Conservation (phyloP, 108 stramenopile species). For the Cylindrotheca fusiformis region DNA sequence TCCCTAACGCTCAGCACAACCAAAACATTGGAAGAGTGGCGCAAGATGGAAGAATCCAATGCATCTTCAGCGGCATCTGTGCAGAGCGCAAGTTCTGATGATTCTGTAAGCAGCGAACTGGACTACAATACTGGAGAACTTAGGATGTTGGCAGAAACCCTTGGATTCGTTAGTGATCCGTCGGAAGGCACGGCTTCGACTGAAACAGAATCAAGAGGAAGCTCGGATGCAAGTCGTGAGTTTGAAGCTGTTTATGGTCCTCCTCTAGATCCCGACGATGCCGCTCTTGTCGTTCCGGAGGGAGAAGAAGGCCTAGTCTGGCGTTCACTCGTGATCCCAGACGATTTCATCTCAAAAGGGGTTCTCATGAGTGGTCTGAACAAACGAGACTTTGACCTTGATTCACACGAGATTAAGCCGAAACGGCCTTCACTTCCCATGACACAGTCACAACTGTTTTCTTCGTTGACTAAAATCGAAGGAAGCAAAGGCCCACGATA, state of each 20-base stretch:
- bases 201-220: neutral
- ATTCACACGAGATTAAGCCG: slow-evolving; percentile 41
- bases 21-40: too few relatives aligned
- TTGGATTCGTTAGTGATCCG: neutral
- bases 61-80: slow-evolving; percentile 3
- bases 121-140: slow-evolving; percentile 3
- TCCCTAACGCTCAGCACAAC: too few relatives aligned
- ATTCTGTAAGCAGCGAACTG: too few relatives aligned
- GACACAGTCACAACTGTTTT: slow-evolving; percentile 38
- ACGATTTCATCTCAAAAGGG: slow-evolving; percentile 32
- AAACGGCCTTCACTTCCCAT: slow-evolving; percentile 42
- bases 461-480: slow-evolving; percentile 45
- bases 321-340: slow-evolving; percentile 41
- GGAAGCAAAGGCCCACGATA: slow-evolving; percentile 38
- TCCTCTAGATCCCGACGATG: slow-evolving; percentile 24
- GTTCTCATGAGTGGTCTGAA: slow-evolving; percentile 25
- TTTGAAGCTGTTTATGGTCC: slow-evolving; percentile 21
- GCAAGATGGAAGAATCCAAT: too few relatives aligned
- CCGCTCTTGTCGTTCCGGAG: slow-evolving; percentile 16
- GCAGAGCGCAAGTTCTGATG: too few relatives aligned
- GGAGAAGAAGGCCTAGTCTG: slow-evolving; percentile 29
- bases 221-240: slow-evolving; percentile 4
- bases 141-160: neutral
- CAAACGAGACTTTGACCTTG: slow-evolving; percentile 44
- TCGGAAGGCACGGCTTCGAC: neutral